Conservation (phyloP, 2,329 filamentous ascomycete species). For the Raffaelea ambrosiae region DNA sequence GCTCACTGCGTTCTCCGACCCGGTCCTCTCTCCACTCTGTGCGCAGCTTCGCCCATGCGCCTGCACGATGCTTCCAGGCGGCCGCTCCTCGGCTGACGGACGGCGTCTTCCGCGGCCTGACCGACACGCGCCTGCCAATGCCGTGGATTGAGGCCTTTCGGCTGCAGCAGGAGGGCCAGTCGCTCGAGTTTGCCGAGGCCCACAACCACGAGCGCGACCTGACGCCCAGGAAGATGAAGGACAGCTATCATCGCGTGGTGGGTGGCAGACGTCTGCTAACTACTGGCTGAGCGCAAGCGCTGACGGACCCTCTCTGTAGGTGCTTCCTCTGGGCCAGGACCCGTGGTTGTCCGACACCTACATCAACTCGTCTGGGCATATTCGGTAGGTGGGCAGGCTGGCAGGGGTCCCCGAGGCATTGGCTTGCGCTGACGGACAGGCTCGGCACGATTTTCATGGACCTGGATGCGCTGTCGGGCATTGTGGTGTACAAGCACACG, state of each 20-base stretch:
- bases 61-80: not conserved
- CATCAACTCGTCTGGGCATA: constrained; percentile 66
- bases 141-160: constrained; percentile 63
- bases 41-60: not conserved
- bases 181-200: constrained; percentile 15
- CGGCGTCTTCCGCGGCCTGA: constrained; percentile 27
- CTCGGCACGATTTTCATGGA: constrained; percentile 73
- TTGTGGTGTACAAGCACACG: constrained; percentile 64
- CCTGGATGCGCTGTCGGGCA: constrained; percentile 66
- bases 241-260: constrained; percentile 62
- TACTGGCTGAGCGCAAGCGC: not conserved
- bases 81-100: constrained; percentile 17
- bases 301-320: constrained; percentile 3
- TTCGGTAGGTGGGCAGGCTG: constrained; percentile 43
- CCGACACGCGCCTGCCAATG: constrained; percentile 29
- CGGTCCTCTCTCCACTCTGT: too few relatives aligned
- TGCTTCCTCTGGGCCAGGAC: constrained; percentile 60
- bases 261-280: not conserved
- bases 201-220: constrained; percentile 41
- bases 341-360: constrained; percentile 73
- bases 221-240: constrained; percentile 59
- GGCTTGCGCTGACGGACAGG: constrained; percentile 22
- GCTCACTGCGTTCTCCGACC: too few relatives aligned
- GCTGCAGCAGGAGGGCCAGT: constrained; percentile 37
- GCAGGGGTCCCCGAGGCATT: too few relatives aligned